Percentiles rank a stretch among this genome's conserved stretches.
phyloP scores from a whole-genome alignment of 2,329 filamentous ascomycete genomes.

The Microsporum audouinii region DNA sequence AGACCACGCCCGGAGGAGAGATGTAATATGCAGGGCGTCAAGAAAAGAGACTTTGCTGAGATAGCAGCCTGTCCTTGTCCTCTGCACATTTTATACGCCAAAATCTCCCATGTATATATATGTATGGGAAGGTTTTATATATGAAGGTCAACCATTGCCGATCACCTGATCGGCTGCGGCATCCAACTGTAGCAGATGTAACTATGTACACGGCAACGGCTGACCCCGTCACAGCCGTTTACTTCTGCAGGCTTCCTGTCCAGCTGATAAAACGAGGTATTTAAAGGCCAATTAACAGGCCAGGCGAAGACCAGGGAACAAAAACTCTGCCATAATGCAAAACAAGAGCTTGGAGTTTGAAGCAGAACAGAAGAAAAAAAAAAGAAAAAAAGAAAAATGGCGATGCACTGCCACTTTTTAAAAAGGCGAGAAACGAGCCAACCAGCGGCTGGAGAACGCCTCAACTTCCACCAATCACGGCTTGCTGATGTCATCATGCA shows the following conservation, averaged over 20 bases:
- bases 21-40: background rate
- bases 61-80: background rate
- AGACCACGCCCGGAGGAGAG: background rate
- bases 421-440: background rate
- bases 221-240: background rate
- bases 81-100: background rate
- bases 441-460: background rate
- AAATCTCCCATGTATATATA: background rate
- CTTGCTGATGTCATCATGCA: background rate
- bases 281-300: background rate
- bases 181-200: background rate
- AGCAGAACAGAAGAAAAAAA: background rate
- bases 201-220: background rate
- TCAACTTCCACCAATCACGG: background rate
- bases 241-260: background rate
- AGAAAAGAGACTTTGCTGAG: background rate
- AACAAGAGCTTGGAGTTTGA: background rate
- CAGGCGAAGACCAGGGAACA: background rate
- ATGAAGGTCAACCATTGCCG: background rate
- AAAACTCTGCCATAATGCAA: background rate
- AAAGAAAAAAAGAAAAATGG: background rate
- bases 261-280: slow-evolving; percentile 3
- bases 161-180: background rate
- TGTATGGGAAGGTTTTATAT: background rate
- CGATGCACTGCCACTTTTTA: background rate